These are phyloP conservation scores for Calonectria henricotiae DNA, from an alignment of 2,329 filamentous ascomycete species.

Conservation along the genomic window DNA sequence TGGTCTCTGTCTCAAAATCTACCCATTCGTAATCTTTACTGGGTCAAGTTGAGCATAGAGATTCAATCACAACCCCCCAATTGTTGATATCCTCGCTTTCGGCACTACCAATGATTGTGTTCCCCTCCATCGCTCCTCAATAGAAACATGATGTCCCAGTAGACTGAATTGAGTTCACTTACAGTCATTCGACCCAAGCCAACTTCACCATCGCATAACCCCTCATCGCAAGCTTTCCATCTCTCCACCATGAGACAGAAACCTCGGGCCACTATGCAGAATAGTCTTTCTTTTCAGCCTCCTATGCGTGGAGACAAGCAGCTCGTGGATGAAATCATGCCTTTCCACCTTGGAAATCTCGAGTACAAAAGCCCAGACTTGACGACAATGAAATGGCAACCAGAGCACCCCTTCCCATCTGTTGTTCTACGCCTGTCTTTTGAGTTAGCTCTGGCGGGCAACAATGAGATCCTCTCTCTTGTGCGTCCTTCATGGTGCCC, in stretches of 20 bases:
- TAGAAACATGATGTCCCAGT: not conserved
- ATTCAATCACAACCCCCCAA: not conserved
- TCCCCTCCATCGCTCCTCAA: not conserved
- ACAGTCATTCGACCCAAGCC: constrained; percentile 31
- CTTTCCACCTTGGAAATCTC: not conserved
- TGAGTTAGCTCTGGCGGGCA: constrained; percentile 33
- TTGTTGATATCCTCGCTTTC: not conserved
- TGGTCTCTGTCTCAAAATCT: not conserved
- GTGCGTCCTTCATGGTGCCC: constrained; percentile 49
- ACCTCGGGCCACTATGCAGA: constrained; percentile 29
- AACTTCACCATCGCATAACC: constrained; percentile 17
- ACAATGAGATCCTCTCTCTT: constrained; percentile 50
- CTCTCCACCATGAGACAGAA: constrained; percentile 19
- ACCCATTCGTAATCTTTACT: not conserved
- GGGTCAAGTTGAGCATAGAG: not conserved
- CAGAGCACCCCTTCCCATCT: constrained; percentile 41
- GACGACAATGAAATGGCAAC: constrained; percentile 19
- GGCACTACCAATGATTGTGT: not conserved
- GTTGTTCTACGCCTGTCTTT: constrained; percentile 38
- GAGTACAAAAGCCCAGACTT: constrained; percentile 44
- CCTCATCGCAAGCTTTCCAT: constrained; percentile 16
- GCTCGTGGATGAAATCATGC: constrained; percentile 13
- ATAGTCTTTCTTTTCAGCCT: constrained; percentile 35
- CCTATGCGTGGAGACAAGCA: not conserved
- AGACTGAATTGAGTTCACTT: constrained; percentile 20